Evolutionary conservation across 345 rosid genomes (phyloP).

Genomic region (Microthlaspi erraticum): DNA sequence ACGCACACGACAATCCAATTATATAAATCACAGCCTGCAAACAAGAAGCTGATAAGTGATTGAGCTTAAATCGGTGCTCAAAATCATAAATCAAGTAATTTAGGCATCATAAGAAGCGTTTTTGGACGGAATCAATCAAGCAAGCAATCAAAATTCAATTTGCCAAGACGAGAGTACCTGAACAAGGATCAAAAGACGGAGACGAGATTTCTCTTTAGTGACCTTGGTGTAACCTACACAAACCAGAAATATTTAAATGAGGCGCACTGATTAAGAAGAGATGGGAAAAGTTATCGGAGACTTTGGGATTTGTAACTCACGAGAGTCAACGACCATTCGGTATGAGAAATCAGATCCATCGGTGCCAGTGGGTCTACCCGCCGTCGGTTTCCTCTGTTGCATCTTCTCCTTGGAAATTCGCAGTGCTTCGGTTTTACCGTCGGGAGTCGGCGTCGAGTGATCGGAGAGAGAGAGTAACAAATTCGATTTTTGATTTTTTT

Average conservation of each 20-base stretch:
- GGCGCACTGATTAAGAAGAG: constrained; percentile 7
- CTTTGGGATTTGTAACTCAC: constrained; percentile 51
- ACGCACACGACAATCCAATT: constrained; percentile 44
- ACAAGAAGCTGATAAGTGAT: too few species aligned
- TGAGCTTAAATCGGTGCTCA: too few species aligned
- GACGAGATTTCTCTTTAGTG: constrained; percentile 44
- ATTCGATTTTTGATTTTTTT: too few species aligned
- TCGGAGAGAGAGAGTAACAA: too few species aligned
- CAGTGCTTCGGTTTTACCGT: too few species aligned
- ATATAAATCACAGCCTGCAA: constrained; percentile 56
- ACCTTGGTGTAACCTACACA: constrained; percentile 46
- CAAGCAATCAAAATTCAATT: not conserved
- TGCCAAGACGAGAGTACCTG: constrained; percentile 40
- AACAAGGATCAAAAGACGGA: constrained; percentile 41
- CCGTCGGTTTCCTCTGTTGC: constrained; percentile 52
- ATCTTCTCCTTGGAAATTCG: too few species aligned
- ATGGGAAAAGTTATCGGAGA: constrained; percentile 11
- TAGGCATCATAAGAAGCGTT: too few species aligned
- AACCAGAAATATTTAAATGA: not conserved
- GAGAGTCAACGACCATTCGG: constrained; percentile 91
- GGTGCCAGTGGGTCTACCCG: too few species aligned
- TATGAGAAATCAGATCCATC: constrained; percentile 88
- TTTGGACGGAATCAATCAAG: too few species aligned
- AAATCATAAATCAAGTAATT: too few species aligned
- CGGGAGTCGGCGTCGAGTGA: too few species aligned